These are phyloP conservation scores for Haematococcus lacustris DNA, from an alignment of 139 green algal genomes.

Conservation along the genomic window DNA sequence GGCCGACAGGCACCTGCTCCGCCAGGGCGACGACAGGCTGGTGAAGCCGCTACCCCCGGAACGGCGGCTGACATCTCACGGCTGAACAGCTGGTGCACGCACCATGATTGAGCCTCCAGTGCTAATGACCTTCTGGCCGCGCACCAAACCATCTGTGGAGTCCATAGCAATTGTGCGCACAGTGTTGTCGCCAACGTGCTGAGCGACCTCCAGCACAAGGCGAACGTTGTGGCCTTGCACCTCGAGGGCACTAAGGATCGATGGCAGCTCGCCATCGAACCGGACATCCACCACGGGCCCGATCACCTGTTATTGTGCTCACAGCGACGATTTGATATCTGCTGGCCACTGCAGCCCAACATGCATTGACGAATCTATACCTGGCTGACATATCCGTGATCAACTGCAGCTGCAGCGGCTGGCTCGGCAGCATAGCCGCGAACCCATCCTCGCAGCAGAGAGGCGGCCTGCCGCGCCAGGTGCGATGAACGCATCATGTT, in stretches of 20 bases:
- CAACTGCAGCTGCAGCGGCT: neutral
- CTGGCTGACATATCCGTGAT: neutral
- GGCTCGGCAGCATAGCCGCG: constrained; percentile 4
- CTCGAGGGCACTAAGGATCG: constrained; percentile 87
- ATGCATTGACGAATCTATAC: too few relatives aligned
- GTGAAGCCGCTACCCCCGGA: too few relatives aligned
- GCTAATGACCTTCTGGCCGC: constrained; percentile 86
- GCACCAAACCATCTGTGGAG: constrained; percentile 89
- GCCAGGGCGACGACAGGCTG: too few relatives aligned
- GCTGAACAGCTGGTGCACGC: too few relatives aligned
- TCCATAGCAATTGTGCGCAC: constrained; percentile 99
- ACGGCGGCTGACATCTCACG: too few relatives aligned
- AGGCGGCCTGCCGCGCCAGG: neutral
- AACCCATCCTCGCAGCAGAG: neutral
- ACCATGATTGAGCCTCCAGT: constrained; percentile 92
- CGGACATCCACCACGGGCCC: constrained; percentile 13
- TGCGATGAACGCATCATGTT: too few relatives aligned
- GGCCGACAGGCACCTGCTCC: constrained; percentile 91
- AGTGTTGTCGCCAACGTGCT: constrained; percentile 97
- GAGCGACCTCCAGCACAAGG: constrained; percentile 95
- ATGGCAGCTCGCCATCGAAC: constrained; percentile 90
- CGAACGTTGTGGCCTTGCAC: constrained; percentile 77
- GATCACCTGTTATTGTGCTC: too few relatives aligned
- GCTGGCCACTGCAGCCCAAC: too few relatives aligned
- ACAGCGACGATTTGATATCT: too few relatives aligned